Percentiles rank a stretch among this genome's conserved stretches.
Evolutionary conservation across 108 stramenopile genomes (phyloP).

Genomic region (Nitzschia inconspicua): DNA sequence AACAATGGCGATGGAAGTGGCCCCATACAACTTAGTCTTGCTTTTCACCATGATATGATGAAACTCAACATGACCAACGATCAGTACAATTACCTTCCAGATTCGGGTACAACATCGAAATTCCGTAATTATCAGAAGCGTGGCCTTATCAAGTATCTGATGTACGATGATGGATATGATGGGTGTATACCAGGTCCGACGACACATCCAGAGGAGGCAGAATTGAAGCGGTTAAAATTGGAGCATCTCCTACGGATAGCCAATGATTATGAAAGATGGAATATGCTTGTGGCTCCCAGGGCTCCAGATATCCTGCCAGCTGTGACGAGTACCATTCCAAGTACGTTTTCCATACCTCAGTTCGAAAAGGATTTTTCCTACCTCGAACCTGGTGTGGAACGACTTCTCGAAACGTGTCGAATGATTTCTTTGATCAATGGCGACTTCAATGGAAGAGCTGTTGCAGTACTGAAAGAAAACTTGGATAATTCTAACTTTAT

Average conservation of each 20-base stretch:
- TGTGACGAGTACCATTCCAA: conserved; percentile 7
- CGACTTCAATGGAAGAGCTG: conserved; percentile 61
- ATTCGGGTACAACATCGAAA: conserved; percentile 16
- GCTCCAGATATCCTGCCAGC: conserved; percentile 41
- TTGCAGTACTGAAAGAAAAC: conserved; percentile 39
- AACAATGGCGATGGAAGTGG: conserved; percentile 80
- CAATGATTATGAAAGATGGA: conserved; percentile 53
- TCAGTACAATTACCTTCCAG: conserved; percentile 55
- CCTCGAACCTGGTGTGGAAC: conserved; percentile 6
- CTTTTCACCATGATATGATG: conserved; percentile 31
- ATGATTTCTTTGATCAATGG: conserved; percentile 54
- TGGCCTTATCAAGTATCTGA: conserved; percentile 55
- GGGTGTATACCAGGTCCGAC: conserved; percentile 43
- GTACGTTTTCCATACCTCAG: conserved; percentile 9
- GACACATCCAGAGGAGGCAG: conserved; percentile 29
- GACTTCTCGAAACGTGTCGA: conserved; percentile 55
- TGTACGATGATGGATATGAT: conserved; percentile 77
- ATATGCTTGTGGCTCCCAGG: conserved; percentile 44
- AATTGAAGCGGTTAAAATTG: conserved; percentile 74
- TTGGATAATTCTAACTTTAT: conserved; percentile 32
- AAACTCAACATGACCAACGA: conserved; percentile 30
- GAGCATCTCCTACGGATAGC: conserved; percentile 57
- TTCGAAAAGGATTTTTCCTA: conserved; percentile 22
- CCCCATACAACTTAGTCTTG: conserved; percentile 53
- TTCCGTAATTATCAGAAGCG: conserved; percentile 33